Base-by-base conservation (phyloP, 176 grass and related monocot species). In the Musa acuminata region DNA sequence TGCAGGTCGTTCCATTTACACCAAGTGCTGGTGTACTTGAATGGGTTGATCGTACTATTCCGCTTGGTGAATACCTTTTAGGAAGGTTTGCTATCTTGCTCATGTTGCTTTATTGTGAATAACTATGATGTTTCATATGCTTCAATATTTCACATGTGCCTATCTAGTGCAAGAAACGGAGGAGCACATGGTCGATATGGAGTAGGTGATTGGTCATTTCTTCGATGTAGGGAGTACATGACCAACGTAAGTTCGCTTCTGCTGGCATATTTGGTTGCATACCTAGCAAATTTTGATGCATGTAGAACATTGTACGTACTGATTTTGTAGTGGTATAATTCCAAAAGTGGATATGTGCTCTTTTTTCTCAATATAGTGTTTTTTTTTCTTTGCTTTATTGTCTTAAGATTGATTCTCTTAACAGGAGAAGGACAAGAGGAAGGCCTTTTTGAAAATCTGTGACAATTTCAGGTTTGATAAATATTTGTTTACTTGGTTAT, bases 1-100 rank as follows among this genome's bases (percentile, higher is more conserved):
- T 76, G 57, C 35, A 96, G 93, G 93, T 97, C 62, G 90, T 97
- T 88, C 93, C 93, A 48, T 97, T 97, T 80, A 97, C 93, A 74
- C 93, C 93, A 62, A 97, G 93, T 87, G 90, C 93, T 50, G 90
- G 93, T 85, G 82, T 97, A 67, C 89, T 97, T 78, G 93, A 97
- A 88, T 97, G 93, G 93, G 93, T 97, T 64, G 87, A 97, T 78
- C 73, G 93, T 72, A 93, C 93, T 65, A 75, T 93, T 81, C 93
- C 90, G 1, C 85, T 97, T 55, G 87, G 85, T 8, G 93, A 97
- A 69, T 97, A 97, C 83, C 90, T 97, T 71, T 73, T 89, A 80
- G 93, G 90, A 62, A 97, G 93, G 93, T 96, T 84, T 63, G 75
- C 17, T 65, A 70, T 64, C 75, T 25, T 52, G 51, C 53, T 13